Conservation (phyloP, 2,329 filamentous ascomycete genomes). For the Colletotrichum lindemuthianum region DNA sequence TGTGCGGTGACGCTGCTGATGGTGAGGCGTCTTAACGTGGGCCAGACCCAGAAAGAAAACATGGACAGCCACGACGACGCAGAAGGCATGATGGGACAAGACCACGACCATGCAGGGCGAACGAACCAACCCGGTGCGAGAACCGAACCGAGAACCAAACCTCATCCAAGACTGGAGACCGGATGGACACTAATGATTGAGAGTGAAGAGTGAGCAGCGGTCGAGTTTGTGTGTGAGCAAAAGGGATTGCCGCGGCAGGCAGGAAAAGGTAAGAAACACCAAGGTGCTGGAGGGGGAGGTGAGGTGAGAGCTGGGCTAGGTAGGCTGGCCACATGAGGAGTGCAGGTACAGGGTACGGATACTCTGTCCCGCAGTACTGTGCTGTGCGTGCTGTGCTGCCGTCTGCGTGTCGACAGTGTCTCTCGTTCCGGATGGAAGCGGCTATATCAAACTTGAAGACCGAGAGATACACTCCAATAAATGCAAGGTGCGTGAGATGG, state of each 20-base stretch:
- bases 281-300: background rate
- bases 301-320: too few relatives aligned
- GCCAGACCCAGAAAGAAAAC: constrained; percentile 29
- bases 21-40: constrained; percentile 22
- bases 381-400: background rate
- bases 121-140: constrained; percentile 20
- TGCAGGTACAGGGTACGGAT: too few relatives aligned
- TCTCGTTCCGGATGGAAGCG: constrained; percentile 26
- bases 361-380: background rate
- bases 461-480: constrained; percentile 6
- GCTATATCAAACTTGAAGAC: constrained; percentile 21
- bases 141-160: background rate
- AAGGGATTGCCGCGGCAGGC: constrained; percentile 21
- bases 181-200: background rate
- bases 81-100: constrained; percentile 13
- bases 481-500: constrained; percentile 14
- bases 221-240: background rate
- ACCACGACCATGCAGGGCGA: constrained; percentile 22
- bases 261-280: background rate
- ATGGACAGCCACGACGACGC: constrained; percentile 25
- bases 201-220: background rate
- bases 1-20: too few relatives aligned
- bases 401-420: background rate
- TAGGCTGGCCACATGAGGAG: too few relatives aligned
- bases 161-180: background rate